phyloP scores from a whole-genome alignment of 768 basidiomycete genomes.

The Lactarius deliciosus region DNA sequence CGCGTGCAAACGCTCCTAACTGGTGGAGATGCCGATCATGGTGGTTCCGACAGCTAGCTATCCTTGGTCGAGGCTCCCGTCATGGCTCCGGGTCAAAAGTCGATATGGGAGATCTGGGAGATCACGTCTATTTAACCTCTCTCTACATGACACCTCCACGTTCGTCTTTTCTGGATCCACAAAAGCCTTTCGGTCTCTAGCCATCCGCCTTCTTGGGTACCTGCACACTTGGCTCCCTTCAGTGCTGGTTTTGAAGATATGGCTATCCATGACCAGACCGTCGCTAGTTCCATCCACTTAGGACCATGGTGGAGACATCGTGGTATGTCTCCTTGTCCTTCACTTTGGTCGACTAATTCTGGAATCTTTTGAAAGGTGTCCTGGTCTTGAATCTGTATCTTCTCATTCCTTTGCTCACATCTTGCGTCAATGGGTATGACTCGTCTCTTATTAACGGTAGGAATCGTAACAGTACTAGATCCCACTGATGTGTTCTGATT shows the following conservation, averaged over 20 bases:
- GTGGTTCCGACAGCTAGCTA: not conserved
- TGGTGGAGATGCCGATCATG: not conserved
- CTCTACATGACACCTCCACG: not conserved
- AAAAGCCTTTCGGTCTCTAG: not conserved
- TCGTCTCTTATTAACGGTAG: slow-evolving; percentile 63
- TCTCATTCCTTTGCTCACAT: slow-evolving; percentile 61
- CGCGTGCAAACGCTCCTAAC: not conserved
- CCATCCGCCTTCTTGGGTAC: not conserved
- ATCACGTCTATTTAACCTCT: not conserved
- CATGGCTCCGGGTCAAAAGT: not conserved
- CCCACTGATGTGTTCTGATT: not conserved
- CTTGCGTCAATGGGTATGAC: slow-evolving; percentile 65
- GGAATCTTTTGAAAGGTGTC: slow-evolving; percentile 44
- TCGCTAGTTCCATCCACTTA: slow-evolving; percentile 58
- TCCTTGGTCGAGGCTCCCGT: not conserved
- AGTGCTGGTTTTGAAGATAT: slow-evolving; percentile 16
- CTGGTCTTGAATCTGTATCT: slow-evolving; percentile 58
- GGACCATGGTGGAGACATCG: slow-evolving; percentile 63
- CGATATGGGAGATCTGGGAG: not conserved
- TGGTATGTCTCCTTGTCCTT: slow-evolving; percentile 39
- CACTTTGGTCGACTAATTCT: not conserved
- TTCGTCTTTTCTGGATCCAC: not conserved
- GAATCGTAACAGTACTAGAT: not conserved
- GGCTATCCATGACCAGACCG: slow-evolving; percentile 49
- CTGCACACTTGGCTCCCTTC: not conserved